These are phyloP conservation scores for Penicillium coffeae DNA, from an alignment of 495 filamentous ascomycete species.

Conservation along the genomic window DNA sequence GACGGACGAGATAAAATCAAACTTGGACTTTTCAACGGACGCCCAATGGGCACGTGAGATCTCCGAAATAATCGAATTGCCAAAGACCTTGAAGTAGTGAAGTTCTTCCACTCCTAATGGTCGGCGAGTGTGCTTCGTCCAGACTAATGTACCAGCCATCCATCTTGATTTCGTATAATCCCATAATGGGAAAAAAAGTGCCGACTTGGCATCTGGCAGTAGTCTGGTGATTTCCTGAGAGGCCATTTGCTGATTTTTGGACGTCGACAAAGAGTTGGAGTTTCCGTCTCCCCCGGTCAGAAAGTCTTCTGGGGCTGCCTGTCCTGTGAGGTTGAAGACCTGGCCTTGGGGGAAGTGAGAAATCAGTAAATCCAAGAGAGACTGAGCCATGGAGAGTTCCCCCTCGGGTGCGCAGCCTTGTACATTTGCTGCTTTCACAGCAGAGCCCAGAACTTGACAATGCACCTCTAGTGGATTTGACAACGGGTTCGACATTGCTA, in stretches of 20 bases:
- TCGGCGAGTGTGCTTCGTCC: constrained; percentile 47
- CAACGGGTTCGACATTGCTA: neutral
- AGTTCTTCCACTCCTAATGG: constrained; percentile 44
- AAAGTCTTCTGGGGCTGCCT: constrained; percentile 1
- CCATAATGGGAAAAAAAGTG: constrained; percentile 60
- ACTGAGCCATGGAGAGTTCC: constrained; percentile 11
- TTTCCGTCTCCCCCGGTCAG: neutral
- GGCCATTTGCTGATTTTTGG: constrained; percentile 3
- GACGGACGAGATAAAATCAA: constrained; percentile 67
- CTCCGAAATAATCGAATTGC: constrained; percentile 58
- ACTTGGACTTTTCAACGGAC: constrained; percentile 55
- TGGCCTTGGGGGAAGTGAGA: constrained; percentile 27
- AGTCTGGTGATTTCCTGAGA: constrained; percentile 8
- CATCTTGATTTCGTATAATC: constrained; percentile 57
- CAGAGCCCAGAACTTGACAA: constrained; percentile 13
- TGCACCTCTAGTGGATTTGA: constrained; percentile 1
- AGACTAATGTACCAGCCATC: constrained; percentile 58
- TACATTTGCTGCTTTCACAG: constrained; percentile 3
- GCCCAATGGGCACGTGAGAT: constrained; percentile 50
- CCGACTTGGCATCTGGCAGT: constrained; percentile 50
- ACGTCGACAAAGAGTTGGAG: neutral
- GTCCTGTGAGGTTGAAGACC: constrained; percentile 16
- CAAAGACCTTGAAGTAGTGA: constrained; percentile 54
- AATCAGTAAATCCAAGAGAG: constrained; percentile 24
- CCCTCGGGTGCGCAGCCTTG: neutral